Conservation (phyloP, 352 stramenopile species). For the Phytophthora capsici region DNA sequence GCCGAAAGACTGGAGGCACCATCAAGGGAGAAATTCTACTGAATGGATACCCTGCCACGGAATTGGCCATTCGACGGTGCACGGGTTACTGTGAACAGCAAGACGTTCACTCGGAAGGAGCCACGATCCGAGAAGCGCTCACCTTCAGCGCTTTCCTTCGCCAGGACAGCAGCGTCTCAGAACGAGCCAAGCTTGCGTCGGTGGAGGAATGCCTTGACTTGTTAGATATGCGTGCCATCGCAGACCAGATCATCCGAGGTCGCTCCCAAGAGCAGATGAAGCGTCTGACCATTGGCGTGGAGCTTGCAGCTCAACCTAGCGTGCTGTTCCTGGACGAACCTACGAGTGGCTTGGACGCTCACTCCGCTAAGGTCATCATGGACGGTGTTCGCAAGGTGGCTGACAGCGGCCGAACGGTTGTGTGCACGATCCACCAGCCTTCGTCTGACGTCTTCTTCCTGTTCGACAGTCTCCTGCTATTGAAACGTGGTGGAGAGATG, state of each 20-base stretch:
- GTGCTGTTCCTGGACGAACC: slow-evolving; percentile 86
- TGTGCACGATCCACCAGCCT: slow-evolving; percentile 39
- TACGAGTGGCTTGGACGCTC: slow-evolving; percentile 69
- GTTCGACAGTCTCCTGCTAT: slow-evolving; percentile 84
- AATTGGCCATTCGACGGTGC: slow-evolving; percentile 34
- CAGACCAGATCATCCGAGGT: slow-evolving; percentile 45
- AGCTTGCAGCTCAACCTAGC: slow-evolving; percentile 83
- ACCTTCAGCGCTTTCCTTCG: slow-evolving; percentile 84
- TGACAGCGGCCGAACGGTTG: slow-evolving; percentile 62
- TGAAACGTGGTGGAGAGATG: slow-evolving; percentile 67
- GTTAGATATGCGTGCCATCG: slow-evolving; percentile 36
- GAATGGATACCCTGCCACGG: slow-evolving; percentile 41
- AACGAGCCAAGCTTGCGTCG: slow-evolving; percentile 29
- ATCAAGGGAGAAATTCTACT: slow-evolving; percentile 58
- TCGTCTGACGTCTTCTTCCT: slow-evolving; percentile 14
- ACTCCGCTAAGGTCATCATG: slow-evolving; percentile 77
- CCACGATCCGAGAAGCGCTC: slow-evolving; percentile 86
- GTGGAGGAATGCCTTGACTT: slow-evolving; percentile 46
- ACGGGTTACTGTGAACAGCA: slow-evolving; percentile 40
- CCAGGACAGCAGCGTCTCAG: slow-evolving; percentile 35
- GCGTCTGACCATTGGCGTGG: slow-evolving; percentile 83
- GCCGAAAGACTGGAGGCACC: slow-evolving; percentile 82
- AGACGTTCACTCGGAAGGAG: not conserved
- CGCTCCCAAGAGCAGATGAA: slow-evolving; percentile 59
- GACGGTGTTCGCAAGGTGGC: slow-evolving; percentile 86